Percentiles rank a stretch among this genome's conserved stretches.
These are phyloP conservation scores for Pseudogymnoascus sp. DNA, from an alignment of 2,329 filamentous ascomycete genomes.

Conservation along the genomic window DNA sequence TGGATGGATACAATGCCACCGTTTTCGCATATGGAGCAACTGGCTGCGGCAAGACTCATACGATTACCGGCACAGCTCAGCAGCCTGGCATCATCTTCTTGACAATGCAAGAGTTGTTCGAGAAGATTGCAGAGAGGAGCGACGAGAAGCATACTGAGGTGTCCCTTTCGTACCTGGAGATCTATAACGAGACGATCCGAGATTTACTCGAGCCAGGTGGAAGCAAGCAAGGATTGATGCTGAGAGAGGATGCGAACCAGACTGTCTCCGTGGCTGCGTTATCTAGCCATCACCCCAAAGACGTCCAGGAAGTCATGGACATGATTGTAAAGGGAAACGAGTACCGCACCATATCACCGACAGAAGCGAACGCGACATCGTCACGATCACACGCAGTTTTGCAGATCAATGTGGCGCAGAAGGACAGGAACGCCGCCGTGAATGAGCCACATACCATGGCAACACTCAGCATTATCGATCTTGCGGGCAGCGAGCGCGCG, in stretches of 20 bases:
- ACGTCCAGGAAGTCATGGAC: conserved; percentile 96
- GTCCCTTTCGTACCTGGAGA: conserved; percentile 90
- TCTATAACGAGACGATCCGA: conserved; percentile 98
- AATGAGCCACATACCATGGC: conserved; percentile 97
- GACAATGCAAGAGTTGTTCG: conserved; percentile 98
- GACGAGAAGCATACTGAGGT: conserved; percentile 85
- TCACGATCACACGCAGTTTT: conserved; percentile 95
- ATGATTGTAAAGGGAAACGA: conserved; percentile 96
- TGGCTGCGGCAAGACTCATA: conserved; percentile 97
- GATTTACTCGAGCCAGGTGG: conserved; percentile 83
- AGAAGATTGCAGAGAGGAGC: conserved; percentile 81
- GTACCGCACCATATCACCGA: conserved; percentile 90
- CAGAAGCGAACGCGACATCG: conserved; percentile 93
- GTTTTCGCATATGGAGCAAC: conserved; percentile 98
- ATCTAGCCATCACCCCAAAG: conserved; percentile 82
- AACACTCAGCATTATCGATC: conserved; percentile 93
- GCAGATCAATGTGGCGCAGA: conserved; percentile 92
- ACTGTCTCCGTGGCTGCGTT: conserved; percentile 85
- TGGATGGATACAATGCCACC: conserved; percentile 97
- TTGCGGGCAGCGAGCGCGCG: conserved; percentile 90
- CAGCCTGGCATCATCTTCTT: conserved; percentile 97
- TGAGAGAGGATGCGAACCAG: conserved; percentile 91
- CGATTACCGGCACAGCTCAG: conserved; percentile 84
- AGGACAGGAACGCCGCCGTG: conserved; percentile 84
- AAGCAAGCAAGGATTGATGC: conserved; percentile 67